phyloP scores from a whole-genome alignment of 116 monocot species.

The Posidonia oceanica region DNA sequence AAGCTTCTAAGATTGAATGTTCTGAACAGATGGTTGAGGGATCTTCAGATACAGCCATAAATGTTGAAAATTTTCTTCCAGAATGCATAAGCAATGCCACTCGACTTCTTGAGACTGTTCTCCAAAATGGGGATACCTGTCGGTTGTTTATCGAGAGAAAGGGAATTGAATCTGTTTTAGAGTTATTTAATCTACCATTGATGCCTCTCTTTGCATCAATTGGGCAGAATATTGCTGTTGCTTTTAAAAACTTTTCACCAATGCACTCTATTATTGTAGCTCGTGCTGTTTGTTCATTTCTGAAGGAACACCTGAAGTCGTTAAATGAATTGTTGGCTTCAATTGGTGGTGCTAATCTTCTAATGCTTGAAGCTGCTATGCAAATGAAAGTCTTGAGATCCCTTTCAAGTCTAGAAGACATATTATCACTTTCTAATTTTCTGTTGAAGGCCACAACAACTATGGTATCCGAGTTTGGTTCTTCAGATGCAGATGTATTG shows the following conservation, averaged over 20 bases:
- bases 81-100: conserved; percentile 47
- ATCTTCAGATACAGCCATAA: conserved; percentile 25
- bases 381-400: conserved; percentile 31
- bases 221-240: conserved; percentile 49
- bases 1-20: conserved; percentile 13
- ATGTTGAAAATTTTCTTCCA: conserved; percentile 49
- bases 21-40: conserved; percentile 21
- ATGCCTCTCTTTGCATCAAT: conserved; percentile 44
- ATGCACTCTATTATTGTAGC: conserved; percentile 47
- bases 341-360: conserved; percentile 31
- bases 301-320: conserved; percentile 43
- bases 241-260: conserved; percentile 63
- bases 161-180: conserved; percentile 57
- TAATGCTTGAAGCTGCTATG: conserved; percentile 25
- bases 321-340: conserved; percentile 36
- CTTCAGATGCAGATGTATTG: conserved; percentile 55
- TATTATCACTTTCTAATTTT: conserved; percentile 52
- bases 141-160: conserved; percentile 61
- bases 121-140: conserved; percentile 68
- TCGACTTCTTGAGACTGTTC: conserved; percentile 59
- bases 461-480: conserved; percentile 51
- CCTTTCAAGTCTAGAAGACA: conserved; percentile 45
- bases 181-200: conserved; percentile 37
- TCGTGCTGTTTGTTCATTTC: conserved; percentile 36
- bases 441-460: conserved; percentile 49